Percentiles rank a stretch among this genome's conserved stretches.
Conservation (phyloP, 192 early-diverging fungal species). For the Rhizoclosmatium globosum region DNA sequence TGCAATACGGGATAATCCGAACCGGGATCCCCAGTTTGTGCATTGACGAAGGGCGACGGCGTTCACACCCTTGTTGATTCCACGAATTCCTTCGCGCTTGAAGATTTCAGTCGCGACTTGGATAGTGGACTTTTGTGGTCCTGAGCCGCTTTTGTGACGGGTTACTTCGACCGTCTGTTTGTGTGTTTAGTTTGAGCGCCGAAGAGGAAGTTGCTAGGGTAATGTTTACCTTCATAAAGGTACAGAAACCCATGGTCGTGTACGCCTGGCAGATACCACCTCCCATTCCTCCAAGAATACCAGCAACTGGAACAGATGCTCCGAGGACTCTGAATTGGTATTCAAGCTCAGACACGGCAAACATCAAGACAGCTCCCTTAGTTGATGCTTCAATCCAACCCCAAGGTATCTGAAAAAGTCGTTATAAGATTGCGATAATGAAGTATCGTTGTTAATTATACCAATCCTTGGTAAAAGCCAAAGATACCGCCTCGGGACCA, state of each 20-base stretch:
- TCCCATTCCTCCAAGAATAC: slow-evolving; percentile 92
- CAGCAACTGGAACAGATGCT: slow-evolving; percentile 53
- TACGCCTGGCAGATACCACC: slow-evolving; percentile 84
- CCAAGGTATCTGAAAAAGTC: neutral
- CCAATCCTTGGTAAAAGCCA: slow-evolving; percentile 95
- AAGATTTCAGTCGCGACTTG: slow-evolving; percentile 90
- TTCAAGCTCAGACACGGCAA: slow-evolving; percentile 77
- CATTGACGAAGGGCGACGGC: slow-evolving; percentile 95
- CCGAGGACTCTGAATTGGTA: slow-evolving; percentile 64
- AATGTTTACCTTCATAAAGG: slow-evolving; percentile 79
- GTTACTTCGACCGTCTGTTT: slow-evolving; percentile 94
- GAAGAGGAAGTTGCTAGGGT: neutral
- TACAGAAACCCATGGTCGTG: slow-evolving; percentile 99
- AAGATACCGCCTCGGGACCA: slow-evolving; percentile 87
- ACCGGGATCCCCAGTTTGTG: slow-evolving; percentile 98
- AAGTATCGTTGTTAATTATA: slow-evolving; percentile 57
- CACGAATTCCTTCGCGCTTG: slow-evolving; percentile 89
- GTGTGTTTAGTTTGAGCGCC: neutral
- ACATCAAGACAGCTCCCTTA: slow-evolving; percentile 80
- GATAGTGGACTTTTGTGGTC: slow-evolving; percentile 74
- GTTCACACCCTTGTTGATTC: slow-evolving; percentile 98
- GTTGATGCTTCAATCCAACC: slow-evolving; percentile 83
- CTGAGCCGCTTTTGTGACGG: slow-evolving; percentile 78
- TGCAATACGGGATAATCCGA: slow-evolving; percentile 69
- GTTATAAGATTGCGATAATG: neutral